Conservation (phyloP, 805 yeast genomes). For the Sugiyamaella valdiviana region DNA sequence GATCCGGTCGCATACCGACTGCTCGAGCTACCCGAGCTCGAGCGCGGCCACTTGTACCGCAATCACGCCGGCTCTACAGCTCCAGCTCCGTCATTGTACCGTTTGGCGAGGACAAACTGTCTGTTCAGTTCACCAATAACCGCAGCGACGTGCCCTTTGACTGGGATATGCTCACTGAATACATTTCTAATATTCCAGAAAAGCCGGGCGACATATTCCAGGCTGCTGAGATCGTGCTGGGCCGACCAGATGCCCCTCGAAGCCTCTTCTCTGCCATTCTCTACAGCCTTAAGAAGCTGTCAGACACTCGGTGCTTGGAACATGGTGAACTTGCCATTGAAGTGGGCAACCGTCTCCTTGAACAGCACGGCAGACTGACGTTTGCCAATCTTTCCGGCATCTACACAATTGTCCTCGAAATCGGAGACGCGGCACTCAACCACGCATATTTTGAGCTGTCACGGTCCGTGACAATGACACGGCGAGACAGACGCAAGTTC, state of each 20-base stretch:
- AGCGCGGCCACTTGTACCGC: too few relatives aligned
- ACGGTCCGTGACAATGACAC: background rate
- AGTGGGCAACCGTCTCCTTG: background rate
- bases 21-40: too few relatives aligned
- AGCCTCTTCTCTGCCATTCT: background rate
- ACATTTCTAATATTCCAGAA: background rate
- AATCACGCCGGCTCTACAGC: too few relatives aligned
- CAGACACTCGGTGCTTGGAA: background rate
- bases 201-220: background rate
- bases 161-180: background rate
- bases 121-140: background rate
- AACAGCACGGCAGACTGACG: background rate
- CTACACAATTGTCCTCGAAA: constrained; percentile 6
- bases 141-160: background rate
- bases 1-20: too few relatives aligned
- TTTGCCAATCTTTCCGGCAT: constrained; percentile 1
- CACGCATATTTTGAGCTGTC: background rate
- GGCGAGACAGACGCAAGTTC: background rate
- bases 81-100: background rate
- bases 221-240: background rate
- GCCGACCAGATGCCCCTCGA: background rate
- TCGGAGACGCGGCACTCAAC: constrained; percentile 7
- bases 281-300: background rate
- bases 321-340: background rate
- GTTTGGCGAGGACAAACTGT: background rate